Evolutionary conservation across 495 filamentous ascomycete genomes (phyloP), one percentile per base, ranked within the genome.

Genomic region (Tuber microsphaerosporum): DNA sequence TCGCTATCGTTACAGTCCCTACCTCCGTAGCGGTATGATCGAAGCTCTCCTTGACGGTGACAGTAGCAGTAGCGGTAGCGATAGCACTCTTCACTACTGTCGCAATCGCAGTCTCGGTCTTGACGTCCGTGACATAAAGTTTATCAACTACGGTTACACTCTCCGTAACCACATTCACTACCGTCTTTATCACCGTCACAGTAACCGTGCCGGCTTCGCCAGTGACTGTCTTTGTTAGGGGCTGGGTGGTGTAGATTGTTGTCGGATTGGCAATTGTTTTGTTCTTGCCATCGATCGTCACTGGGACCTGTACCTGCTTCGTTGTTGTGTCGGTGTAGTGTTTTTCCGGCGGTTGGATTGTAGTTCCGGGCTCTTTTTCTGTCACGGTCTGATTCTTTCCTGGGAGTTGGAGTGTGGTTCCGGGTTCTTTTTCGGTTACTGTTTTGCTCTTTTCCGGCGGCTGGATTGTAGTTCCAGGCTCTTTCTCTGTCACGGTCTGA

Each of bases 61-160:
- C 39, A 41, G 44, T 76, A 45, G 77, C 72, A 3, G 79, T 79
- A 2, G 37, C 48, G 16, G 42, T 71, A 71, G 71, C 77, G 22
- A 43, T 71, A 56, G 51, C 46, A 12, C 61, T 56, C 16, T 46
- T 31, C 20, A 78, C 56, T 37, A 76, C 68, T 31, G 48, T 77
- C 39, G 65, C 68, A 22, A 68, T 77, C 22, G 73, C 46, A 20
- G 74, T 44, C 56, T 65, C 56, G 10, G 26, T 65, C 56, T 34
- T 34, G 56, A 34, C 31, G 14, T 65, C 14, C 12, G 56, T 65
- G 56, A 2, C 56, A 31, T 17, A 19, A 26, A 2, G 14, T 65
- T 34, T 65, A 34, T 65, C 31, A 34, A 65, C 56, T 31, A 65
- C 26, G 5, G 56, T 65, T 34, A 65, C 56, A 7, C 56, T 65